Percentiles rank a stretch among this genome's conserved stretches.
These are phyloP conservation scores for Tricholoma sp. DNA, from an alignment of 768 basidiomycete species.

Conservation along the genomic window DNA sequence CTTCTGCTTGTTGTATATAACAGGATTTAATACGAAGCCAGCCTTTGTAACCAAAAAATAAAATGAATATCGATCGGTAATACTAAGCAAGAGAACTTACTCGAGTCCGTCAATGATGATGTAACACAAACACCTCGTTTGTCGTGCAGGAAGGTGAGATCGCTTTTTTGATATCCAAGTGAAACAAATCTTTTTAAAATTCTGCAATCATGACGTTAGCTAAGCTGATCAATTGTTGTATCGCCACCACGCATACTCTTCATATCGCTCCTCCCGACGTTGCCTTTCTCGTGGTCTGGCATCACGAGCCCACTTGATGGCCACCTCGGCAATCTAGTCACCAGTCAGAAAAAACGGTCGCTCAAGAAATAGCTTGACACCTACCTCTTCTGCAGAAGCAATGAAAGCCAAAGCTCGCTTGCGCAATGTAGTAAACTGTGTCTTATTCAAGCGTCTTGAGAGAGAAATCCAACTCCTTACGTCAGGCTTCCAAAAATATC, in stretches of 20 bases:
- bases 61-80: background rate
- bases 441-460: background rate
- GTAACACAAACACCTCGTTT: background rate
- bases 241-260: constrained; percentile 1
- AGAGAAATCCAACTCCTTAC: background rate
- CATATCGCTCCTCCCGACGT: background rate
- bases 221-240: too few species aligned
- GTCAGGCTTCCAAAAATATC: background rate
- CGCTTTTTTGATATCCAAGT: background rate
- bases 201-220: background rate
- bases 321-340: background rate
- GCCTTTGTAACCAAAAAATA: background rate
- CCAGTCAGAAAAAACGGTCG: too few species aligned
- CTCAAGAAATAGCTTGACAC: too few species aligned
- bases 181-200: background rate
- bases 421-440: background rate
- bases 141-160: background rate
- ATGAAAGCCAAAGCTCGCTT: background rate
- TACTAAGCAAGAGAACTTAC: background rate
- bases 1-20: background rate
- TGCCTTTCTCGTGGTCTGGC: background rate
- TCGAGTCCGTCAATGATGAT: background rate
- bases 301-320: background rate
- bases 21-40: background rate
- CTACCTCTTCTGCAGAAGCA: background rate